Conservation (phyloP, 169 alveolate species). For the Plasmodium adleri region DNA sequence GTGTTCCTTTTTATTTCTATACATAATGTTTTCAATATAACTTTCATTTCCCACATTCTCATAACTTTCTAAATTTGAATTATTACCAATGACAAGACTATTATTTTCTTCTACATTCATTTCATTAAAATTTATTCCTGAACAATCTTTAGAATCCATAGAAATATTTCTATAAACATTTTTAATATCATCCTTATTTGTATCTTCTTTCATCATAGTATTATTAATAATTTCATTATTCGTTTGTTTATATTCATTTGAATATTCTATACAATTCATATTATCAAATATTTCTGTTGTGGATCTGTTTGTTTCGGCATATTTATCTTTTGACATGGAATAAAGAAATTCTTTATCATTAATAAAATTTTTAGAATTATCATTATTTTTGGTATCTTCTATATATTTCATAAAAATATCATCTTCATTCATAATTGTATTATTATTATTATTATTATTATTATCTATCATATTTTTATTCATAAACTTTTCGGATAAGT, state of each 20-base stretch:
- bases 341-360: neutral
- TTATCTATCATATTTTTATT: neutral
- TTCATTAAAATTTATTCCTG: neutral
- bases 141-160: neutral
- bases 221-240: neutral
- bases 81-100: neutral
- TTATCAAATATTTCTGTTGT: neutral
- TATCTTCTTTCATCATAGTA: neutral
- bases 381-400: constrained; percentile 17
- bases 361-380: neutral
- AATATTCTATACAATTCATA: neutral
- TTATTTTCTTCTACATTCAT: neutral
- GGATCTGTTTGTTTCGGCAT: neutral
- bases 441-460: neutral
- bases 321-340: neutral
- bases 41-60: too few species aligned
- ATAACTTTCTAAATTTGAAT: too few species aligned
- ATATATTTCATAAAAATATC: constrained; percentile 8
- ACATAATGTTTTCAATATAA: too few species aligned
- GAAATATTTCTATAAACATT: neutral
- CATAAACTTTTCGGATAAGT: neutral
- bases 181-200: neutral
- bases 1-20: neutral
- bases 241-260: neutral
- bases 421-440: constrained; percentile 12